Evolutionary conservation across 805 yeast species (phyloP).

Genomic region (Schwanniomyces yamadae): DNA sequence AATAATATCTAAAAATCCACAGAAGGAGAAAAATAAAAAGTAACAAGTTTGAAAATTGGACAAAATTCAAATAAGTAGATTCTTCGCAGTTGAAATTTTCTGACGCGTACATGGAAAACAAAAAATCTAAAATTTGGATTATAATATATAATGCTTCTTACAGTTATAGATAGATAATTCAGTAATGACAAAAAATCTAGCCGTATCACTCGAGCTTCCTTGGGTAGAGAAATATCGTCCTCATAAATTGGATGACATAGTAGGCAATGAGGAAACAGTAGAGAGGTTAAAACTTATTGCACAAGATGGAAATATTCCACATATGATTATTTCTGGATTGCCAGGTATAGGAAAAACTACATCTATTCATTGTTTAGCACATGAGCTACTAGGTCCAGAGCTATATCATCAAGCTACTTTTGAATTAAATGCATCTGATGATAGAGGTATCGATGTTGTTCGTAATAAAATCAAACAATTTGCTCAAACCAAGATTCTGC

Average conservation of each 20-base stretch:
- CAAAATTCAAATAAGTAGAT: no score
- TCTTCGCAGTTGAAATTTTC: no score
- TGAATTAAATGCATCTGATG: conserved; percentile 95
- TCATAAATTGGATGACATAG: conserved; percentile 71
- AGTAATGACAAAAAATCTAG: conserved; percentile 10
- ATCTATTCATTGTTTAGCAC: conserved; percentile 84
- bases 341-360: conserved; percentile 99
- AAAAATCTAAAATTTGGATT: neutral
- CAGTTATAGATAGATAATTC: neutral
- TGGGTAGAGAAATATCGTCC: conserved; percentile 97
- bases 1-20: conserved; percentile 22
- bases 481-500: conserved; percentile 87
- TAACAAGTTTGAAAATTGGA: no score
- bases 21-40: conserved; percentile 11
- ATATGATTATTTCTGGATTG: conserved; percentile 88
- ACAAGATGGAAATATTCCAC: conserved; percentile 94
- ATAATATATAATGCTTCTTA: neutral
- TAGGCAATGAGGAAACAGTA: conserved; percentile 90
- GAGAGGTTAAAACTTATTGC: conserved; percentile 83
- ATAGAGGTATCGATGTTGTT: conserved; percentile 96
- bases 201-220: conserved; percentile 33
- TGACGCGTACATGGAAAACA: conserved; percentile 1
- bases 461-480: conserved; percentile 91
- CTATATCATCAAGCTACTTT: conserved; percentile 77
- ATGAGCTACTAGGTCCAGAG: conserved; percentile 69